phyloP scores from a whole-genome alignment of 2,329 filamentous ascomycete genomes.

The Nothomitra cinnamomea region DNA sequence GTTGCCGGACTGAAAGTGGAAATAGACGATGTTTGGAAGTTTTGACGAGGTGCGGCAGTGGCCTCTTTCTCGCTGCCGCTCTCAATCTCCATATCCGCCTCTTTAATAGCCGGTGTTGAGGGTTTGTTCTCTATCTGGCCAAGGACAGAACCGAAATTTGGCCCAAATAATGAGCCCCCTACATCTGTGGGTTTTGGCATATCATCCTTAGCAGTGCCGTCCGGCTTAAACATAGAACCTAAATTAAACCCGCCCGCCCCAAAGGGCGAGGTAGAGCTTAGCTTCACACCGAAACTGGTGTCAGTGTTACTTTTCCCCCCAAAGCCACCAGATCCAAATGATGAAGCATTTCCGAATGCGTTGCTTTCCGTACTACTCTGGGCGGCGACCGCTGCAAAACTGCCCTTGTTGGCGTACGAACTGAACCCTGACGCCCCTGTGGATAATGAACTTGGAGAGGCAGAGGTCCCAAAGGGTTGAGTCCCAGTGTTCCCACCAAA shows the following conservation, averaged over 20 bases:
- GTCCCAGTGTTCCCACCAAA: slow-evolving; percentile 21
- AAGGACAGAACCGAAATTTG: slow-evolving; percentile 41
- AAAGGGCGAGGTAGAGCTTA: not conserved
- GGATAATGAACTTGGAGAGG: slow-evolving; percentile 15
- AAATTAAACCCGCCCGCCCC: slow-evolving; percentile 40
- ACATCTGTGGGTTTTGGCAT: slow-evolving; percentile 30
- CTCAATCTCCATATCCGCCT: slow-evolving; percentile 35
- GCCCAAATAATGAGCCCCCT: slow-evolving; percentile 41
- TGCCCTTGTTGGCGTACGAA: slow-evolving; percentile 15
- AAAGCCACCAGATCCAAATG: slow-evolving; percentile 6
- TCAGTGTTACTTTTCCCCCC: slow-evolving; percentile 5
- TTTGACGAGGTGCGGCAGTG: not conserved
- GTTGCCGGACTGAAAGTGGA: not conserved
- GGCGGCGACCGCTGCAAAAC: slow-evolving; percentile 18
- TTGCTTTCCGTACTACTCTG: slow-evolving; percentile 21
- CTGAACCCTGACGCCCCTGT: slow-evolving; percentile 28
- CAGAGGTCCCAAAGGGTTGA: slow-evolving; percentile 17
- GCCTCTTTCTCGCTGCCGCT: slow-evolving; percentile 15
- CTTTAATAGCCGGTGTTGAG: slow-evolving; percentile 24
- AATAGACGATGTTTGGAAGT: not conserved
- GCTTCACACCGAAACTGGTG: slow-evolving; percentile 7
- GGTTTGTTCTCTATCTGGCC: slow-evolving; percentile 27
- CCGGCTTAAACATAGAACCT: slow-evolving; percentile 48
- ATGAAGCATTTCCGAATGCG: slow-evolving; percentile 20
- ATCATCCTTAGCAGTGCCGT: slow-evolving; percentile 43